phyloP scores from a whole-genome alignment of 257 asterid species.

The Coffea eugenioides region DNA sequence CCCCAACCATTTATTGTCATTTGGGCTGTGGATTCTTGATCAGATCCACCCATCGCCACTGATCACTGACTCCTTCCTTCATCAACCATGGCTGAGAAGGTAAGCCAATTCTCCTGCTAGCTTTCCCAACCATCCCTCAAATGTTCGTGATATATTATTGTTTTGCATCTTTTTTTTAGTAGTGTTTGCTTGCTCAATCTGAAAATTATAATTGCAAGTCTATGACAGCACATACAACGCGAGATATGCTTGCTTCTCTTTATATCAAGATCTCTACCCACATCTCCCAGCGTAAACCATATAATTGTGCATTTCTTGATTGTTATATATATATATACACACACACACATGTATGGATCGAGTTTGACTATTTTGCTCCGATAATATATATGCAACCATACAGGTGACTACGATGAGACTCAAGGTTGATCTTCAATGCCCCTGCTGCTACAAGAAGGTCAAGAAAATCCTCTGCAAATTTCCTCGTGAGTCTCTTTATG shows the following conservation, averaged over 20 bases:
- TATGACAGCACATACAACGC: background rate
- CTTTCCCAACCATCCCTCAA: background rate
- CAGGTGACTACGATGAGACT: conserved; percentile 70
- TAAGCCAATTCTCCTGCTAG: background rate
- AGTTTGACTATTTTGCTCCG: background rate
- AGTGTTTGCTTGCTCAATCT: background rate
- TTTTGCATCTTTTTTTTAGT: too few relatives aligned
- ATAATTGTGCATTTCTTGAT: background rate
- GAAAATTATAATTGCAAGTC: background rate
- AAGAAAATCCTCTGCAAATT: conserved; percentile 72
- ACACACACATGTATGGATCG: too few relatives aligned
- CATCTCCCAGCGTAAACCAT: background rate
- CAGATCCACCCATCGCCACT: too few relatives aligned
- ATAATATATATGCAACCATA: background rate
- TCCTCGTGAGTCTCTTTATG: conserved; percentile 52
- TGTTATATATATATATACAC: too few relatives aligned
- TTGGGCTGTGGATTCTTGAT: background rate
- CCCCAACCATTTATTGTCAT: background rate
- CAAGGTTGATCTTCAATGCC: conserved; percentile 79
- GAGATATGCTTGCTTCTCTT: background rate
- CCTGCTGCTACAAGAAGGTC: conserved; percentile 83
- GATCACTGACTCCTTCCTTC: background rate
- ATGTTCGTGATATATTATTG: background rate
- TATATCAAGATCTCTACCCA: background rate
- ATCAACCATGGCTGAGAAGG: background rate